A percentile compares a stretch with the other conserved stretches of the same genome.
Evolutionary conservation across 192 early-diverging fungal genomes (phyloP).

Genomic region (Coemansia sp.): DNA sequence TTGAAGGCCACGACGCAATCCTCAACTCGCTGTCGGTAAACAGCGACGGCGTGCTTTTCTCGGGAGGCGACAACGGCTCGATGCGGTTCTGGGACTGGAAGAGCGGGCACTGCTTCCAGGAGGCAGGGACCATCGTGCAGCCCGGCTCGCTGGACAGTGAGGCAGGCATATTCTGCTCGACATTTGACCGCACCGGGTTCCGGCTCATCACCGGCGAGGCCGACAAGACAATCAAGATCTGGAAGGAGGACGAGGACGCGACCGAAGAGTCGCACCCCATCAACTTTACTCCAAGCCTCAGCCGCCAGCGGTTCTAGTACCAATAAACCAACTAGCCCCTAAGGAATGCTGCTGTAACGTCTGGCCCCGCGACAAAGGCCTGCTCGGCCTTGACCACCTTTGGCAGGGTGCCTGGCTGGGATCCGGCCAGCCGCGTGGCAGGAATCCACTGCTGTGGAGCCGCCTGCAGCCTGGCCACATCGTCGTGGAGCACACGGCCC

Average conservation of each 20-base stretch:
- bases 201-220: constrained; percentile 97
- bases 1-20: constrained; percentile 80
- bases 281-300: constrained; percentile 34
- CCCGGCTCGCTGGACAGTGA: constrained; percentile 95
- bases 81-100: constrained; percentile 98
- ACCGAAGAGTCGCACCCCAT: constrained; percentile 49
- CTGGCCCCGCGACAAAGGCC: constrained; percentile 25
- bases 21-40: constrained; percentile 88
- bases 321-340: not conserved
- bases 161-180: constrained; percentile 89
- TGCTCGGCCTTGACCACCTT: constrained; percentile 28
- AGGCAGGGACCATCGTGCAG: constrained; percentile 78
- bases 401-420: not conserved
- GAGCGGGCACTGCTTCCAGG: constrained; percentile 93
- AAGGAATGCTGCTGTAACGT: constrained; percentile 18
- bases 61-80: constrained; percentile 93
- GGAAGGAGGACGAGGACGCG: constrained; percentile 21
- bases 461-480: constrained; percentile 12
- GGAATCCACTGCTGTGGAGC: constrained; percentile 37
- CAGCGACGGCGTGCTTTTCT: constrained; percentile 87
- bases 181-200: constrained; percentile 92
- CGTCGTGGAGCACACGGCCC: too few relatives aligned
- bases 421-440: constrained; percentile 1
- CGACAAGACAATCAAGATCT: constrained; percentile 98
- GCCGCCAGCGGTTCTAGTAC: constrained; percentile 16